phyloP scores from a whole-genome alignment of 1,139 yeast genomes.

The Hanseniaspora sp. region DNA sequence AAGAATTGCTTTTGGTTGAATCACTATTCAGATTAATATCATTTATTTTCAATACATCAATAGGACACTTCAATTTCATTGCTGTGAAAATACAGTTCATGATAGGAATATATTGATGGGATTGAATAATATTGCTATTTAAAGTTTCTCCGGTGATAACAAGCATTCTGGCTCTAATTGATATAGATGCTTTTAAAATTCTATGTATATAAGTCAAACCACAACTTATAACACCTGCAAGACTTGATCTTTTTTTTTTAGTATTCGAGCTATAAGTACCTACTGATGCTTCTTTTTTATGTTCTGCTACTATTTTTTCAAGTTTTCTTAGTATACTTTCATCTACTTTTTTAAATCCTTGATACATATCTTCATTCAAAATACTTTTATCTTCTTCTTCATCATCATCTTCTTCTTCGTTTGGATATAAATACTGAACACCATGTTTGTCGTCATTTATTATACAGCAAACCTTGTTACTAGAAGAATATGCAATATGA shows the following conservation, averaged over 20 bases:
- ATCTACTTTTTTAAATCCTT: constrained; percentile 76
- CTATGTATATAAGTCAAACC: constrained; percentile 73
- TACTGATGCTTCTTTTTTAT: constrained; percentile 24
- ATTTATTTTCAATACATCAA: constrained; percentile 71
- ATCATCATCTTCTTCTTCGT: constrained; percentile 21
- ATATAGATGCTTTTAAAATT: constrained; percentile 42
- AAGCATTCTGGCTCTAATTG: constrained; percentile 60
- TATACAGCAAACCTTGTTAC: constrained; percentile 66
- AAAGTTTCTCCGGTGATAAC: constrained; percentile 38
- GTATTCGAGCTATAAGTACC: constrained; percentile 20
- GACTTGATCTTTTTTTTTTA: constrained; percentile 31
- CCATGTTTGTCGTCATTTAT: constrained; percentile 67
- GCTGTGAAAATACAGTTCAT: constrained; percentile 97
- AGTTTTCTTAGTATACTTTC: constrained; percentile 61
- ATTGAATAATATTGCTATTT: constrained; percentile 65
- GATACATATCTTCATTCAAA: constrained; percentile 53
- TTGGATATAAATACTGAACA: constrained; percentile 63
- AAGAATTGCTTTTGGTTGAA: constrained; percentile 49
- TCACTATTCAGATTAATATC: neutral
- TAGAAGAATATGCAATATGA: constrained; percentile 73
- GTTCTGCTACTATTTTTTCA: constrained; percentile 35
- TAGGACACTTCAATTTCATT: constrained; percentile 78
- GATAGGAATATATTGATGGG: constrained; percentile 76
- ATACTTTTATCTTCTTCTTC: constrained; percentile 21
- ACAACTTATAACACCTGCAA: constrained; percentile 62